These are phyloP conservation scores for Nothophytophthora sp. DNA, from an alignment of 352 stramenopile species.

Conservation along the genomic window DNA sequence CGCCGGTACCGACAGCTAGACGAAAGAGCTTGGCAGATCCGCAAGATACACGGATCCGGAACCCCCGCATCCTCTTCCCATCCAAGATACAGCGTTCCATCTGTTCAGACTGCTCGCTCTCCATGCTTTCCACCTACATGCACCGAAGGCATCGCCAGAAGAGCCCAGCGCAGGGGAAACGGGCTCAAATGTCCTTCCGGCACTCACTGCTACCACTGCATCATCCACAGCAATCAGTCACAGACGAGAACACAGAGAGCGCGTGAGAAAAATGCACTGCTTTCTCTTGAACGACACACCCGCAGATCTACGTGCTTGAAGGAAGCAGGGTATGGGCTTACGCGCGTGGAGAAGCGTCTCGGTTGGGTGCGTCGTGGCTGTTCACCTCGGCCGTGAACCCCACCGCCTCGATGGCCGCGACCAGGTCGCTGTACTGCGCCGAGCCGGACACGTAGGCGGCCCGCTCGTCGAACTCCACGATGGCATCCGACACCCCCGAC, in stretches of 20 bases:
- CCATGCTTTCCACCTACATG: too few species aligned
- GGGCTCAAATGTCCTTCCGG: slow-evolving; percentile 38
- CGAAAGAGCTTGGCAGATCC: too few species aligned
- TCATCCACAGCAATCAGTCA: slow-evolving; percentile 16
- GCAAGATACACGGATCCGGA: too few species aligned
- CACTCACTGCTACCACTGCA: slow-evolving; percentile 34
- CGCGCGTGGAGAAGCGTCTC: slow-evolving; percentile 40
- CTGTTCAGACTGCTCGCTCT: too few species aligned
- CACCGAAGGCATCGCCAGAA: too few species aligned
- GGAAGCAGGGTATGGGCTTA: slow-evolving; percentile 55
- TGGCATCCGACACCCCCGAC: slow-evolving; percentile 69
- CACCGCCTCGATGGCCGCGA: slow-evolving; percentile 63
- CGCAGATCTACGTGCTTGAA: slow-evolving; percentile 5
- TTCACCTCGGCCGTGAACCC: slow-evolving; percentile 67
- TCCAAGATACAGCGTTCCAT: too few species aligned
- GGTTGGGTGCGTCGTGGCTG: slow-evolving; percentile 17
- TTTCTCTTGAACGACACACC: slow-evolving; percentile 32
- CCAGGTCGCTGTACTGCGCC: slow-evolving; percentile 49
- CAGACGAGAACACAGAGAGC: slow-evolving; percentile 10
- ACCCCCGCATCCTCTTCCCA: too few species aligned
- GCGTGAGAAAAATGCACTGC: slow-evolving; percentile 19
- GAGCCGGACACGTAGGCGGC: slow-evolving; percentile 74
- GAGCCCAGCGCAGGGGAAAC: too few species aligned
- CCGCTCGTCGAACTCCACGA: slow-evolving; percentile 77
- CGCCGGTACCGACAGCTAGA: too few species aligned